Conservation (phyloP, 805 yeast genomes). For the Ogataea parapolymorpha region DNA sequence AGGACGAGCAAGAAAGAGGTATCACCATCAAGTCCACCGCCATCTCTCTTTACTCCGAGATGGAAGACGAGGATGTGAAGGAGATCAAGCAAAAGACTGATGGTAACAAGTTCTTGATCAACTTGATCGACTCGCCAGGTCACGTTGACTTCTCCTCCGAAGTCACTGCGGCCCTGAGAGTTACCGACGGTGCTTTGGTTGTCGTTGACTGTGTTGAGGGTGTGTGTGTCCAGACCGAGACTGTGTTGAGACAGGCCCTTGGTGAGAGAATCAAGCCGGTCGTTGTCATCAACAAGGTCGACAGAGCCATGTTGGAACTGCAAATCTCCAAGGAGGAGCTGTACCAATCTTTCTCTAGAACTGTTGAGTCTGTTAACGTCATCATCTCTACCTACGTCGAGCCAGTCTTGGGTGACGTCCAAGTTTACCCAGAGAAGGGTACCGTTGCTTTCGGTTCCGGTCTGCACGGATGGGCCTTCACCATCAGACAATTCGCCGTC, state of each 20-base stretch:
- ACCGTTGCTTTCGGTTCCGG: constrained; percentile 99
- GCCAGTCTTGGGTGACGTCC: constrained; percentile 87
- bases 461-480: constrained; percentile 99
- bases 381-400: constrained; percentile 94
- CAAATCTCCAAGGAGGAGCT: constrained; percentile 98
- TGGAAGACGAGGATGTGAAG: constrained; percentile 80
- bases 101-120: constrained; percentile 93
- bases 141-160: constrained; percentile 99
- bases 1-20: constrained; percentile 99
- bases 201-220: constrained; percentile 99
- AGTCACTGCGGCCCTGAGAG: constrained; percentile 99
- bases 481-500: constrained; percentile 96
- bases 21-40: constrained; percentile 99
- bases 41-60: constrained; percentile 88
- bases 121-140: constrained; percentile 99
- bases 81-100: constrained; percentile 88
- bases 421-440: constrained; percentile 98
- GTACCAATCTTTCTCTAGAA: constrained; percentile 97
- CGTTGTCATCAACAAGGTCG: constrained; percentile 97
- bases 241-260: constrained; percentile 97
- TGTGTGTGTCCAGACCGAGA: constrained; percentile 99
- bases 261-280: constrained; percentile 99
- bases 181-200: constrained; percentile 99
- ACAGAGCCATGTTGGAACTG: constrained; percentile 98
- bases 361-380: constrained; percentile 99